Percentiles rank a stretch among this genome's conserved stretches.
phyloP scores from a whole-genome alignment of 2,329 filamentous ascomycete genomes.

The Rhynchosporium agropyri region DNA sequence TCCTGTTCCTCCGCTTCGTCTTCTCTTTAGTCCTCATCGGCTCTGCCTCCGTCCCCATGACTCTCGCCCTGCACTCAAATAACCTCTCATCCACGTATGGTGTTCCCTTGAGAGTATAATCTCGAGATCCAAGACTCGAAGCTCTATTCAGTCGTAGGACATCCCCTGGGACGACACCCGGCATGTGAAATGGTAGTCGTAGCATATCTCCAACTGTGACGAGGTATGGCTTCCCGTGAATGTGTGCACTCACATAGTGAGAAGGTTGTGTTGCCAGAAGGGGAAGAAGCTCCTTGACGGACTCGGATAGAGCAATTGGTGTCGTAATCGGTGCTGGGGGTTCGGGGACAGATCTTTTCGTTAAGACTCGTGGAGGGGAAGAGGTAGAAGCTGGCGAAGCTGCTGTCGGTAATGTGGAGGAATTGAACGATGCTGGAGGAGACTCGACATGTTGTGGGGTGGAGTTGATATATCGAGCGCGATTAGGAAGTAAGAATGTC shows the following conservation, averaged over 20 bases:
- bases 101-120: slow-evolving; percentile 83
- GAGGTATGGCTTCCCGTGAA: slow-evolving; percentile 79
- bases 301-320: slow-evolving; percentile 50
- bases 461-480: slow-evolving; percentile 50
- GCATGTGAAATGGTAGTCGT: slow-evolving; percentile 79
- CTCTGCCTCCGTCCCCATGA: slow-evolving; percentile 82
- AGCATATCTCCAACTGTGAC: slow-evolving; percentile 75
- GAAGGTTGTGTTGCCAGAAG: slow-evolving; percentile 71
- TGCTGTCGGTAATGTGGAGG: slow-evolving; percentile 28
- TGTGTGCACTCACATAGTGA: slow-evolving; percentile 79
- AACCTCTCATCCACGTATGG: slow-evolving; percentile 83
- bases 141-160: slow-evolving; percentile 86
- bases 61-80: slow-evolving; percentile 82
- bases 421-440: slow-evolving; percentile 30
- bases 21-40: slow-evolving; percentile 77
- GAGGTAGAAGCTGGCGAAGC: slow-evolving; percentile 15
- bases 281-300: slow-evolving; percentile 66
- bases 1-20: slow-evolving; percentile 76
- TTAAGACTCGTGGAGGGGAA: slow-evolving; percentile 1
- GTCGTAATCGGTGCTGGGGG: slow-evolving; percentile 33
- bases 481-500: slow-evolving; percentile 53
- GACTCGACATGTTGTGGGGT: slow-evolving; percentile 54
- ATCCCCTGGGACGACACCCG: slow-evolving; percentile 76
- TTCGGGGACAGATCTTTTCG: slow-evolving; percentile 30
- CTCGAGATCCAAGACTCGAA: slow-evolving; percentile 77